Evolutionary conservation across 768 basidiomycete species (phyloP).

Genomic region (Clitopilus hobsonii): DNA sequence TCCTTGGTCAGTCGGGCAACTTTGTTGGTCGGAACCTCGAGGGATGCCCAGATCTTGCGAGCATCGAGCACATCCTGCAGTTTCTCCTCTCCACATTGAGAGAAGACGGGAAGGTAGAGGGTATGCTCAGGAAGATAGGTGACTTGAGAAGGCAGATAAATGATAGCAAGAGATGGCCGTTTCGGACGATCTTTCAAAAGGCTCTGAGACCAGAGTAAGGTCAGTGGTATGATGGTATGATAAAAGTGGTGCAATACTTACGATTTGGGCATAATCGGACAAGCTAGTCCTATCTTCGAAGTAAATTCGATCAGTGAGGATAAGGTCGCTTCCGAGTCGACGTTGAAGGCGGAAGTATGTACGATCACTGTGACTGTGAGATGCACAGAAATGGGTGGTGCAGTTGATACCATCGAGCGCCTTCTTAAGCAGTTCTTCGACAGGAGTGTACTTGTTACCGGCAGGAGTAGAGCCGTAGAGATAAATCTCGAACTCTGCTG

Average conservation of each 20-base stretch:
- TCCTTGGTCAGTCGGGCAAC: slow-evolving; percentile 31
- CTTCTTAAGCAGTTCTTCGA: neutral
- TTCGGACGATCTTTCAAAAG: slow-evolving; percentile 9
- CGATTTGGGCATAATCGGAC: slow-evolving; percentile 17
- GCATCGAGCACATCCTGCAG: slow-evolving; percentile 22
- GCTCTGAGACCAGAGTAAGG: slow-evolving; percentile 22
- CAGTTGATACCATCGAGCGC: neutral
- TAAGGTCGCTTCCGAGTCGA: neutral
- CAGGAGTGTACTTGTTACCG: neutral
- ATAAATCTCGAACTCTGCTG: neutral
- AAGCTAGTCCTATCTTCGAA: slow-evolving; percentile 34
- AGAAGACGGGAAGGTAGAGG: slow-evolving; percentile 57
- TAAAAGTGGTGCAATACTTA: slow-evolving; percentile 27
- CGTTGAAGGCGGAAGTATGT: neutral
- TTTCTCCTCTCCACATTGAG: slow-evolving; percentile 20
- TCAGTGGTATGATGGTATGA: slow-evolving; percentile 23
- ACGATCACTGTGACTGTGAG: neutral
- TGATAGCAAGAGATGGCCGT: slow-evolving; percentile 60
- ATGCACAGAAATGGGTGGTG: neutral
- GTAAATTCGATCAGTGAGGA: slow-evolving; percentile 25
- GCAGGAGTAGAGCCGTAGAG: neutral
- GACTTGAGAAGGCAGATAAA: slow-evolving; percentile 55
- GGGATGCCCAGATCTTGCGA: slow-evolving; percentile 37
- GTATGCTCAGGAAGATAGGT: slow-evolving; percentile 32
- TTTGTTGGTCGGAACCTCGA: slow-evolving; percentile 36